Conservation (phyloP, 257 asterid genomes). For the Eucommia ulmoides region DNA sequence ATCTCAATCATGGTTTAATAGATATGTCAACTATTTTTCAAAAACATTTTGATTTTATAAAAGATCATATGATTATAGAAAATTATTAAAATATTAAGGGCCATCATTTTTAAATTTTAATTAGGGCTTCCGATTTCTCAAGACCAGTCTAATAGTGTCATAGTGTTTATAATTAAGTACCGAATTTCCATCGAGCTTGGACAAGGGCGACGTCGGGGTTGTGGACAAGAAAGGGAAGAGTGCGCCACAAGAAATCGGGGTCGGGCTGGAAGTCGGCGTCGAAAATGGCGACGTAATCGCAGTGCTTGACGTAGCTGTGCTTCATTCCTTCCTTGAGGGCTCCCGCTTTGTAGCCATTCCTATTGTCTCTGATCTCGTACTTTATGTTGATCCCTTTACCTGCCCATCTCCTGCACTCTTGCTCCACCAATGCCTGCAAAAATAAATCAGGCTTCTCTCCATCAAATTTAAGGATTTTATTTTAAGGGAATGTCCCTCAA, state of each 20-base stretch:
- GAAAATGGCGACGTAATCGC: slow-evolving; percentile 78
- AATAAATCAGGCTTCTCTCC: too few species aligned
- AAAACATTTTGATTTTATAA: too few species aligned
- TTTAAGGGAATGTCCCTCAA: too few species aligned
- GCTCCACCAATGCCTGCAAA: too few species aligned
- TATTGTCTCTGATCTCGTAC: slow-evolving; percentile 65
- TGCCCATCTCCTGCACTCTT: slow-evolving; percentile 81
- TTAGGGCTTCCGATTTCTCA: too few species aligned
- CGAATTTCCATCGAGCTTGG: slow-evolving; percentile 95
- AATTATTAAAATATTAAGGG: too few species aligned
- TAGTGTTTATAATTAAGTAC: too few species aligned
- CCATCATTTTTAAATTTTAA: too few species aligned
- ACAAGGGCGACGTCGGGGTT: slow-evolving; percentile 74
- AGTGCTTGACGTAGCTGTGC: slow-evolving; percentile 59
- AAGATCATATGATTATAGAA: too few species aligned
- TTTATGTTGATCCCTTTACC: slow-evolving; percentile 67
- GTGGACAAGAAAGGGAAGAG: slow-evolving; percentile 75
- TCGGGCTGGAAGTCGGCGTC: slow-evolving; percentile 97
- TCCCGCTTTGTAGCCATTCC: slow-evolving; percentile 97
- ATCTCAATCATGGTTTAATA: neutral
- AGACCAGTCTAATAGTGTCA: too few species aligned
- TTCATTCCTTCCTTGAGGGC: slow-evolving; percentile 90
- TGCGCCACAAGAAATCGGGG: slow-evolving; percentile 72
- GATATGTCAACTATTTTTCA: too few species aligned
- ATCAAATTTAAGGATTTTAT: too few species aligned